Evolutionary conservation across 371 early-diverging fungal genomes (phyloP), one percentile per base, ranked within the genome.

Genomic region (Apophysomyces sp.): DNA sequence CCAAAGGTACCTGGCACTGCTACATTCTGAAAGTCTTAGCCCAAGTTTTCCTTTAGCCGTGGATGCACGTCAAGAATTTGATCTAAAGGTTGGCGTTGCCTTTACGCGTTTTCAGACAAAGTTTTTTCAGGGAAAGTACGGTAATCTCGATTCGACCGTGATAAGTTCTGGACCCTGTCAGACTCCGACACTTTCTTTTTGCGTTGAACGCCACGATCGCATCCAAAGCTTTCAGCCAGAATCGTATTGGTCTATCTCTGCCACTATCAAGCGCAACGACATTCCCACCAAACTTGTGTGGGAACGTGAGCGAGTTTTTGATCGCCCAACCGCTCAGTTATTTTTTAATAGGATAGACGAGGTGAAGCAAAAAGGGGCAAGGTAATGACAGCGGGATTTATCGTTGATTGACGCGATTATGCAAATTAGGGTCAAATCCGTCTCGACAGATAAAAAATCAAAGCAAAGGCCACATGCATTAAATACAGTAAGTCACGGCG

Each of bases 151-250:
- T 54, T 74, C 78, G 11, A 72, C 72, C 1, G 73, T 89, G n/a
- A 78, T 91, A 6, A 78, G 78, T 39, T 91, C 85, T 74, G 92
- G 92, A 2, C 86, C 89, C 2, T 84, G 84, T 57, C 84, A 84
- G 60, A 84, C 80, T 4, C 83, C 84, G 0, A 83, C 83, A 0
- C 67, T 91, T 2, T 83, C 87, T 0, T 87, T 91, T 74, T 88
- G 88, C 44, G 89, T 89, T 2, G 82, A 87, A 29, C 69, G 89
- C 32, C 82, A 84, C 57, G 81, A 81, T 61, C 73, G 78, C 18
- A 88, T 85, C 21, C 78, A 81, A 55, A 72, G 83, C 3, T 90
- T 90, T 73, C 74, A 81, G 21, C 82, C 84, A 11, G 88, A 89
- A 62, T 57, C 76, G 0, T 90, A 82, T 67, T 91, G 84, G 84